These are phyloP conservation scores for Fistulinella cinereoalba DNA, from an alignment of 1,284 basidiomycete species.

Conservation along the genomic window DNA sequence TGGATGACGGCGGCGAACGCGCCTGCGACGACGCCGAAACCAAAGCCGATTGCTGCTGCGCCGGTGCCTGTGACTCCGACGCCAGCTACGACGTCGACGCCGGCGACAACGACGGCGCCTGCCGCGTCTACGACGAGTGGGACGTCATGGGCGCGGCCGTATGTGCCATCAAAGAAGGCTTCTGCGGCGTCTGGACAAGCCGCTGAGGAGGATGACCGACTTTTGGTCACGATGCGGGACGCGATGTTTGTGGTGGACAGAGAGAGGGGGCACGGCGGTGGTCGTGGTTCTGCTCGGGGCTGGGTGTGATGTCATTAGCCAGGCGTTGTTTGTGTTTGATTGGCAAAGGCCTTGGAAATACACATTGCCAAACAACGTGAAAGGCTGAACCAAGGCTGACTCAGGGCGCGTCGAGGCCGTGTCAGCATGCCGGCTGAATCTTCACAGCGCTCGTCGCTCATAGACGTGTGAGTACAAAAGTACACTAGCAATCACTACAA, in stretches of 20 bases:
- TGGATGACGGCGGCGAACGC: constrained; percentile 76
- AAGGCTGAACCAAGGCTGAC: constrained; percentile 7
- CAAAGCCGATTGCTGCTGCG: constrained; percentile 36
- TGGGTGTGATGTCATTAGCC: constrained; percentile 52
- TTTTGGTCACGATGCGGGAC: constrained; percentile 67
- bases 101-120: constrained; percentile 34
- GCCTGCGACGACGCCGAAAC: constrained; percentile 45
- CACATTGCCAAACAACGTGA: constrained; percentile 23
- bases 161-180: constrained; percentile 45
- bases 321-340: constrained; percentile 22
- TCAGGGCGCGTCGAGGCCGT: background rate
- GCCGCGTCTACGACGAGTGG: constrained; percentile 17
- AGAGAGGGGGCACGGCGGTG: constrained; percentile 76
- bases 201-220: constrained; percentile 53
- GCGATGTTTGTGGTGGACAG: constrained; percentile 77
- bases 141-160: constrained; percentile 63
- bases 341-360: constrained; percentile 25
- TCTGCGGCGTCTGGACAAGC: constrained; percentile 19
- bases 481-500: background rate
- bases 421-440: constrained; percentile 42
- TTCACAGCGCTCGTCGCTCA: constrained; percentile 45
- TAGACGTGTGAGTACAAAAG: constrained; percentile 44
- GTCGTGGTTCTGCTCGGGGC: constrained; percentile 65
- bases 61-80: constrained; percentile 25
- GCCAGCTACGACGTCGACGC: constrained; percentile 34